These are phyloP conservation scores for Phialemoniopsis sp. DNA, from an alignment of 2,329 filamentous ascomycete species.

Conservation along the genomic window DNA sequence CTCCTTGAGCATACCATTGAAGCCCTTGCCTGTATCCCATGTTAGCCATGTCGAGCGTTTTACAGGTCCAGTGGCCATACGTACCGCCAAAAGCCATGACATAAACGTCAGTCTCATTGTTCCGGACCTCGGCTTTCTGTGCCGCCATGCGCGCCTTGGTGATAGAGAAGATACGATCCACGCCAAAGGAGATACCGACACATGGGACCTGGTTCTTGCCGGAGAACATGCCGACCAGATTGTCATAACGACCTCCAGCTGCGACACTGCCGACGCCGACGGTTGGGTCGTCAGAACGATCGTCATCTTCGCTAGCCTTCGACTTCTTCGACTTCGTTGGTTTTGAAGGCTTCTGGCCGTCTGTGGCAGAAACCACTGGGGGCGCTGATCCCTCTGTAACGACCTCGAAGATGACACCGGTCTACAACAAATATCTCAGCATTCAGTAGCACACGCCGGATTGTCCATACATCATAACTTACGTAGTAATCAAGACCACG, in stretches of 20 bases:
- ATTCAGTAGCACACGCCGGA: conserved; percentile 47
- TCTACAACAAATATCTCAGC: conserved; percentile 56
- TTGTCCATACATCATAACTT: too few relatives aligned
- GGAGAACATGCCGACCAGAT: conserved; percentile 90
- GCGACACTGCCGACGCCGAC: conserved; percentile 84
- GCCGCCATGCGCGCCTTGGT: conserved; percentile 60
- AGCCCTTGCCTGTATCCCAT: conserved; percentile 56
- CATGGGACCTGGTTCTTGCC: conserved; percentile 81
- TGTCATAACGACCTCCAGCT: conserved; percentile 87
- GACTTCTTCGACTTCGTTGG: conserved; percentile 32
- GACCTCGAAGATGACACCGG: conserved; percentile 85
- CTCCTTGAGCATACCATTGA: conserved; percentile 75
- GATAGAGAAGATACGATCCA: conserved; percentile 93
- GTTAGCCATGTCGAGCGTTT: too few relatives aligned
- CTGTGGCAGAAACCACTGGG: conserved; percentile 20
- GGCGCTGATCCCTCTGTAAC: conserved; percentile 36
- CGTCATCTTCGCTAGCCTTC: conserved; percentile 51
- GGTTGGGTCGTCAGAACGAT: conserved; percentile 73
- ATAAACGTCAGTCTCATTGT: conserved; percentile 80
- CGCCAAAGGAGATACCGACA: conserved; percentile 87
- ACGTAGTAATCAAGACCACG: conserved; percentile 51
- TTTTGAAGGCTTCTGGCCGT: conserved; percentile 9
- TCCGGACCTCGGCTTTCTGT: conserved; percentile 46
- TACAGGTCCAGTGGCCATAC: too few relatives aligned
- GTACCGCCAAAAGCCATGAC: conserved; percentile 90